Evolutionary conservation across 495 filamentous ascomycete genomes (phyloP).

Genomic region (Cenococcum geophilum): DNA sequence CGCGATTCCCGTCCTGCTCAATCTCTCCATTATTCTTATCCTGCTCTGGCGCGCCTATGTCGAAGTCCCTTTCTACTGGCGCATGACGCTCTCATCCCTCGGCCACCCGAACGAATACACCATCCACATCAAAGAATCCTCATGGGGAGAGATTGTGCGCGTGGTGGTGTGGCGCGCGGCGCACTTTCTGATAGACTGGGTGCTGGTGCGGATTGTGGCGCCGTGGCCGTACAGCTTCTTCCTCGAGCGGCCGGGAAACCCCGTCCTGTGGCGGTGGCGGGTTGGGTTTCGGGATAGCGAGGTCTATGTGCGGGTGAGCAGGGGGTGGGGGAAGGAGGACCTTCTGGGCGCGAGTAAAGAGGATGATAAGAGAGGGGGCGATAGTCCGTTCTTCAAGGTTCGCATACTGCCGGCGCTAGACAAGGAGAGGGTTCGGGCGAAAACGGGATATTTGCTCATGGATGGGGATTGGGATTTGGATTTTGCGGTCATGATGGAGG

Average conservation of each 20-base stretch:
- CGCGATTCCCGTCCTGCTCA: constrained; percentile 62
- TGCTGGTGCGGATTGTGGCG: constrained; percentile 60
- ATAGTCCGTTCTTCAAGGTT: constrained; percentile 42
- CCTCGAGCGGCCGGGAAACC: constrained; percentile 43
- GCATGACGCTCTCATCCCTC: constrained; percentile 42
- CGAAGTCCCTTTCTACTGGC: constrained; percentile 60
- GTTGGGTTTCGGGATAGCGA: constrained; percentile 65
- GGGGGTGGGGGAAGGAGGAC: constrained; percentile 47
- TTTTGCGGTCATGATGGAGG: constrained; percentile 65
- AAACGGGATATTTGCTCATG: constrained; percentile 75
- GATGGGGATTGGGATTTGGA: constrained; percentile 76
- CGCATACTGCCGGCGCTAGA: constrained; percentile 57
- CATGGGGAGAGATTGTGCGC: constrained; percentile 44
- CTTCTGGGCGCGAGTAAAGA: constrained; percentile 41
- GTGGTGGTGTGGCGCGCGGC: constrained; percentile 50
- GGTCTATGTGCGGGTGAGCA: constrained; percentile 65
- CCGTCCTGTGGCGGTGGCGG: constrained; percentile 61
- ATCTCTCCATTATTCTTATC: constrained; percentile 52
- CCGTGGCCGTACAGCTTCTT: constrained; percentile 74
- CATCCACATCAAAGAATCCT: constrained; percentile 39
- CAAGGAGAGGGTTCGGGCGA: constrained; percentile 53
- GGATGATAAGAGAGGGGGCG: constrained; percentile 28
- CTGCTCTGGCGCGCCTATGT: constrained; percentile 56
- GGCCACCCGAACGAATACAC: constrained; percentile 25
- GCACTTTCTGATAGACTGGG: constrained; percentile 63